These are phyloP conservation scores for Madurella fahalii DNA, from an alignment of 2,329 filamentous ascomycete genomes.

Conservation along the genomic window DNA sequence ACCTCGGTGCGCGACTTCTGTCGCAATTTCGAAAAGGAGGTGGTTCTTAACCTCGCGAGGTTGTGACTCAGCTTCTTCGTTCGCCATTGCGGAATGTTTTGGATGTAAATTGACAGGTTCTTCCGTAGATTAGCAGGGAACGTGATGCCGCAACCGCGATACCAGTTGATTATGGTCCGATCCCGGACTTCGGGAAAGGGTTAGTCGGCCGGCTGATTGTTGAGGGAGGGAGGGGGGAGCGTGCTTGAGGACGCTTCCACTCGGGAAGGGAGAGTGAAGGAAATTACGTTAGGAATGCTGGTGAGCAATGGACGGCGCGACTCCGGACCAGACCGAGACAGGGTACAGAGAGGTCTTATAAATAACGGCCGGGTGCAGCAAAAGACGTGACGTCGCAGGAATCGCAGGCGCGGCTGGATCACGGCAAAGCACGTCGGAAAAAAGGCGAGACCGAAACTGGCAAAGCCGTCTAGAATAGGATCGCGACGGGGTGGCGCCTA, in stretches of 20 bases:
- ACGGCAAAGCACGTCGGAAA: constrained; percentile 16
- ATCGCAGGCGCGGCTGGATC: constrained; percentile 6
- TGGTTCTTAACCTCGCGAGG: constrained; percentile 85
- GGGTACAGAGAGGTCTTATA: constrained; percentile 9
- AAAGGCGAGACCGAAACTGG: constrained; percentile 6
- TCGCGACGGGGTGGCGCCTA: constrained; percentile 1
- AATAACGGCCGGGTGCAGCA: constrained; percentile 14
- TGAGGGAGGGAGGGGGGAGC: neutral
- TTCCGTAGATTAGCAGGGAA: neutral
- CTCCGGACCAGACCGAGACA: constrained; percentile 3
- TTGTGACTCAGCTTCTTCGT: constrained; percentile 41
- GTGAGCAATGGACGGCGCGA: constrained; percentile 13
- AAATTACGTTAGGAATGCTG: neutral
- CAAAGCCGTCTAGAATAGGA: constrained; percentile 15
- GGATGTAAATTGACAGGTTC: neutral
- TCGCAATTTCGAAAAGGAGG: constrained; percentile 92
- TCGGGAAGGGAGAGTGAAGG: neutral
- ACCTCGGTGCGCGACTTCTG: constrained; percentile 96
- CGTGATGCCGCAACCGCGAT: too few species aligned
- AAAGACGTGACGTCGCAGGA: constrained; percentile 8
- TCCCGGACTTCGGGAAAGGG: too few species aligned
- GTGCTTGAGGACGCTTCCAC: neutral
- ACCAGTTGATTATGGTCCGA: too few species aligned
- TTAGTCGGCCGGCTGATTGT: neutral
- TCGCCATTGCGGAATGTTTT: constrained; percentile 38